Conservation (phyloP, 306 rosid species). For the Corylus heterophylla region DNA sequence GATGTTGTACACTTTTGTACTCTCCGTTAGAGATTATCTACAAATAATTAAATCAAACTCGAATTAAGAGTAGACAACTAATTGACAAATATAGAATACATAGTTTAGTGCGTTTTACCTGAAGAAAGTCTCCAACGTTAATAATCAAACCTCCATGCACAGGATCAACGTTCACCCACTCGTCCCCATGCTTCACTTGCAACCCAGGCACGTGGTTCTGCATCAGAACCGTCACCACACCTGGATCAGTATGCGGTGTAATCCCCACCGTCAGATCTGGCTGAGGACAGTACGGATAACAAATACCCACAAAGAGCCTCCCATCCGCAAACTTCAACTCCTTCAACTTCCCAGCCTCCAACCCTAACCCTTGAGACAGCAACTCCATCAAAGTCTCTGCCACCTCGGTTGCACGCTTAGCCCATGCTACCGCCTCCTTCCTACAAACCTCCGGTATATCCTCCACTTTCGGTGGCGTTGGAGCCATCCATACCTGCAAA, state of each 20-base stretch:
- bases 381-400: conserved; percentile 42
- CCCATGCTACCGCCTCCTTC: conserved; percentile 33
- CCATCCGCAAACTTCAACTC: conserved; percentile 28
- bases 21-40: too few relatives aligned
- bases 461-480: conserved; percentile 1
- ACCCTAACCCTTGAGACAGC: conserved; percentile 42
- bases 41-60: too few relatives aligned
- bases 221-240: conserved; percentile 25
- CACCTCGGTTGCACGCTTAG: conserved; percentile 22
- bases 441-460: conserved; percentile 21
- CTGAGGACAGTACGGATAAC: conserved; percentile 42
- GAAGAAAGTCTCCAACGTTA: conserved; percentile 40
- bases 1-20: too few relatives aligned
- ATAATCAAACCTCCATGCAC: conserved; percentile 29
- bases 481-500: conserved; percentile 36
- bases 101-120: conserved; percentile 8
- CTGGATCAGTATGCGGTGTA: conserved; percentile 31
- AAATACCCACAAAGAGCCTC: conserved; percentile 17
- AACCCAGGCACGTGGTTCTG: conserved; percentile 38
- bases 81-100: too few relatives aligned
- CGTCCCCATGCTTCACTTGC: conserved; percentile 29
- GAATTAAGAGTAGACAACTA: too few relatives aligned
- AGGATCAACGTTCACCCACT: conserved; percentile 35
- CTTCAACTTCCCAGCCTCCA: conserved; percentile 31
- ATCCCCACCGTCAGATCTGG: conserved; percentile 43